Percentiles rank a stretch among this genome's conserved stretches.
phyloP scores from a whole-genome alignment of 2,329 filamentous ascomycete species.

The Blastomyces gilchristii region DNA sequence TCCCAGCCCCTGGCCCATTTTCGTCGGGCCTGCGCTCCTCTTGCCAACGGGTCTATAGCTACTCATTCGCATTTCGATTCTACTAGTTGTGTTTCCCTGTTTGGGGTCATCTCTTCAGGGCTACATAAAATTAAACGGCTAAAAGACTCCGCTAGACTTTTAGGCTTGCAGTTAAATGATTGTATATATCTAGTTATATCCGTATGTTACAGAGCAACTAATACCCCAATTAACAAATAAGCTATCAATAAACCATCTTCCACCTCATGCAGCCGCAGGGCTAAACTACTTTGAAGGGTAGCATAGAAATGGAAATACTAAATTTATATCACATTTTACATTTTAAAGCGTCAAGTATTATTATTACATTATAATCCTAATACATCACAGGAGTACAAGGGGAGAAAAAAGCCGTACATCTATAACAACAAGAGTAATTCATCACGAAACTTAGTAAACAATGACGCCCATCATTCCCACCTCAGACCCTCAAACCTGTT shows the following conservation, averaged over 20 bases:
- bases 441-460: neutral
- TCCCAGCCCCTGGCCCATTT: too few relatives aligned
- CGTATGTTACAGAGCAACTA: neutral
- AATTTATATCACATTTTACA: neutral
- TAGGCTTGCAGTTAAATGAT: neutral
- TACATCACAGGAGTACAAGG: neutral
- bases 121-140: neutral
- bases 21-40: too few relatives aligned
- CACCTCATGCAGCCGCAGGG: neutral
- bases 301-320: neutral
- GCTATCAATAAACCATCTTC: neutral
- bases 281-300: neutral
- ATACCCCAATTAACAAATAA: neutral
- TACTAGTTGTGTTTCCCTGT: neutral
- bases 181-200: neutral
- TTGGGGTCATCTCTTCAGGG: neutral
- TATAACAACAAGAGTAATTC: neutral
- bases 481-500: constrained; percentile 22
- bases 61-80: neutral
- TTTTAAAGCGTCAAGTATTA: too few relatives aligned
- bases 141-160: neutral
- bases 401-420: neutral
- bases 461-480: constrained; percentile 12
- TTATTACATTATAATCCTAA: neutral
- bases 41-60: neutral